Evolutionary conservation across 1,139 yeast species (phyloP).

Genomic region (Yueomyces sp.): DNA sequence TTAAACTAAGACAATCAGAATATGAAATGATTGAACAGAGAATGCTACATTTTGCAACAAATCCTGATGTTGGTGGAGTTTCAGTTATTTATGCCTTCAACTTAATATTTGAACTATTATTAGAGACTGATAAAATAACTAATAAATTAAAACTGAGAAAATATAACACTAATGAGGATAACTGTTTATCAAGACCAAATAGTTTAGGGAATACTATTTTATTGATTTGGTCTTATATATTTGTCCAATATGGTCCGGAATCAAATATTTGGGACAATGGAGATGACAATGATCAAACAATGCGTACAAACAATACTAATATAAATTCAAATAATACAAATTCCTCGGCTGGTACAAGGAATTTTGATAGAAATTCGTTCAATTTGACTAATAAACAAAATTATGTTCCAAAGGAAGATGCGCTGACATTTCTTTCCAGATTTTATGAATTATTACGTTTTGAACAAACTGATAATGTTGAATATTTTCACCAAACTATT

Average conservation of each 20-base stretch:
- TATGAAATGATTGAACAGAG: constrained; percentile 40
- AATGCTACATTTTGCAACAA: constrained; percentile 22
- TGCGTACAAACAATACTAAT: constrained; percentile 12
- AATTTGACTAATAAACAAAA: constrained; percentile 18
- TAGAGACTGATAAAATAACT: constrained; percentile 31
- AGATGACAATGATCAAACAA: neutral
- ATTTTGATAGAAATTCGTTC: constrained; percentile 15
- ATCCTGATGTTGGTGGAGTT: constrained; percentile 28
- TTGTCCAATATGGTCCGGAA: constrained; percentile 45
- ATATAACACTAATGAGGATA: constrained; percentile 41
- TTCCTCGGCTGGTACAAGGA: neutral
- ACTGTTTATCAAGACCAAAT: constrained; percentile 43
- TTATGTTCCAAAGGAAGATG: constrained; percentile 18
- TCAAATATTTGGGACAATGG: constrained; percentile 24
- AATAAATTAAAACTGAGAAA: constrained; percentile 11
- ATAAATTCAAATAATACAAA: constrained; percentile 5
- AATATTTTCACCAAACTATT: constrained; percentile 28
- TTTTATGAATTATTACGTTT: constrained; percentile 11
- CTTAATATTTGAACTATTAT: constrained; percentile 48
- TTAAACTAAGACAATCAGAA: constrained; percentile 46
- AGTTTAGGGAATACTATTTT: constrained; percentile 41
- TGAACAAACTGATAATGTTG: constrained; percentile 12
- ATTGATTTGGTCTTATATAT: constrained; percentile 48
- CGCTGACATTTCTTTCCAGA: constrained; percentile 9
- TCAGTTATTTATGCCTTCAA: constrained; percentile 55